Evolutionary conservation across 345 rosid species (phyloP), one percentile per base, ranked within the genome.

Genomic region (Odontarrhena argentea): DNA sequence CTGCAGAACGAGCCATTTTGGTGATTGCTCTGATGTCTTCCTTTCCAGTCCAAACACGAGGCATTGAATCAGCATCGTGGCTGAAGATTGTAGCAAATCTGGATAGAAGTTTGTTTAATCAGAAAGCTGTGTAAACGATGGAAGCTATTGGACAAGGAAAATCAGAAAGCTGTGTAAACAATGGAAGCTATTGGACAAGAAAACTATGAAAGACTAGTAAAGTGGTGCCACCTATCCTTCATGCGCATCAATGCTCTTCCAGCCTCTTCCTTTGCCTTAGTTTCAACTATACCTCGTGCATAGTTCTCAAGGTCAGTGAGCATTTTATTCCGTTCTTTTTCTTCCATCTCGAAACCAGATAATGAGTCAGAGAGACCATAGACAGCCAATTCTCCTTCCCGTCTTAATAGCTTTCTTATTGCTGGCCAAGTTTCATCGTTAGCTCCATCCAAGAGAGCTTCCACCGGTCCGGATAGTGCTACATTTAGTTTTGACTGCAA

Each of bases 61-160:
- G 96, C 94, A 95, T 89, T 63, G 99, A 95, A 67, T 95, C 99
- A 64, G 96, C 71, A 80, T 91, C 99, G 72, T 85, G 96, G 82
- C 93, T 86, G 56, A 95, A 91, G 70, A 95, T 75, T 68, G 77
- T 83, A 49, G 98, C 70, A 83, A 95, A 95, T 83, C 99, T 95
- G 88, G 14, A 66, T 11, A 55, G 58, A 63, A 70, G 51, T 55
- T 9, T 15, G 51, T 66, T 59, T 56, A 76, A 74, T 65, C 55
- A 59, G 47, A 11, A 43, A 60, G 57, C 67, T 28, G 36, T 54
- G 26, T 15, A 46, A 42, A 10, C 15, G 48, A 68, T 40, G 42
- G 66, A 74, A 57, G 53, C 40, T 54, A 70, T 49, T 6, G 9
- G 46, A 44, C 61, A 60, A 58, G 32, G 14, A 47, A 76, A 53